Evolutionary conservation across 176 grass and related monocot genomes (phyloP).

Genomic region (Zea luxurians): DNA sequence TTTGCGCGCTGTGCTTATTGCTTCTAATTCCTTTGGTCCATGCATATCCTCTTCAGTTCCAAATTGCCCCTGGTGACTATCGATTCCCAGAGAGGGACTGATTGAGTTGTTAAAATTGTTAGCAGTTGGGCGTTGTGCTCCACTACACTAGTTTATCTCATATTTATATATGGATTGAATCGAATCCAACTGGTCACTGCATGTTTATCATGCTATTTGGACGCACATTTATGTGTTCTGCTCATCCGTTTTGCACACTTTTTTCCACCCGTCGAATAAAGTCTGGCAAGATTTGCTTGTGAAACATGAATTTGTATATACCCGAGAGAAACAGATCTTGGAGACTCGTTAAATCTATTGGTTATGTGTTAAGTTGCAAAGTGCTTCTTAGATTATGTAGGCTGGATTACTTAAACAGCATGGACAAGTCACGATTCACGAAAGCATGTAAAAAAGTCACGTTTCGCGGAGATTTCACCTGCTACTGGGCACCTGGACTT

Average conservation of each 20-base stretch:
- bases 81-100: not conserved
- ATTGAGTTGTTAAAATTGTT: no score
- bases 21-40: not conserved
- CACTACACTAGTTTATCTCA: no score
- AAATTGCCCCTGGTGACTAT: not conserved
- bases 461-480: not conserved
- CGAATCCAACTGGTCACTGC: no score
- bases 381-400: not conserved
- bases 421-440: not conserved
- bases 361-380: constrained; percentile 2
- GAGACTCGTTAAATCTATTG: not conserved
- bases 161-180: no score
- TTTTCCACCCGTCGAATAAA: constrained; percentile 9
- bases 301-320: constrained; percentile 13
- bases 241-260: constrained; percentile 3
- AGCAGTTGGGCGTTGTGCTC: no score
- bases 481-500: not conserved
- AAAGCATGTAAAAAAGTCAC: not conserved
- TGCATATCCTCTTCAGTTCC: not conserved
- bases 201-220: constrained; percentile 21
- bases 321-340: not conserved
- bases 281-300: constrained; percentile 1
- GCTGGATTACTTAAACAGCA: not conserved
- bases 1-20: not conserved
- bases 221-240: constrained; percentile 18